A percentile compares a stretch with the other conserved stretches of the same genome.
Conservation (phyloP, 2,329 filamentous ascomycete species). For the Dactylonectria macrodidyma region DNA sequence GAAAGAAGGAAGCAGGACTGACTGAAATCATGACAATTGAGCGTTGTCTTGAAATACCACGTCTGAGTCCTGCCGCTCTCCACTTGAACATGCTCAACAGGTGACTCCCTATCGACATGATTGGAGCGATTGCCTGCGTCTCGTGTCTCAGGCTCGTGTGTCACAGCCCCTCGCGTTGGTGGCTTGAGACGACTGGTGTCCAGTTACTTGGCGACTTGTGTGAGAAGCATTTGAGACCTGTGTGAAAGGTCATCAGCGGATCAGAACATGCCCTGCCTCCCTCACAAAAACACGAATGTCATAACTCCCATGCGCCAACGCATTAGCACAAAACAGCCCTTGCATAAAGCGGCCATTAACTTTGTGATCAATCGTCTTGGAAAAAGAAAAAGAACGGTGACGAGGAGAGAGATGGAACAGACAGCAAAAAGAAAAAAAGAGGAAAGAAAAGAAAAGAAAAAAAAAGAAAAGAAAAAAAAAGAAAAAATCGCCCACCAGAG, state of each 20-base stretch:
- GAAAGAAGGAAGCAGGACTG: slow-evolving; percentile 7
- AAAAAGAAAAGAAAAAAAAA: slow-evolving; percentile 33
- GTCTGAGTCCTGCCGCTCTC: slow-evolving; percentile 32
- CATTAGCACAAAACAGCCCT: slow-evolving; percentile 35
- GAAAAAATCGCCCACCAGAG: not conserved
- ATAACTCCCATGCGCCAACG: slow-evolving; percentile 33
- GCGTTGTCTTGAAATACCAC: slow-evolving; percentile 17
- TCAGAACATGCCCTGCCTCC: slow-evolving; percentile 28
- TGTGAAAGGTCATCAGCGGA: slow-evolving; percentile 29
- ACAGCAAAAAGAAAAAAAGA: slow-evolving; percentile 21
- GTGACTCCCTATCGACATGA: slow-evolving; percentile 18
- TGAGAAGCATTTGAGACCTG: slow-evolving; percentile 27
- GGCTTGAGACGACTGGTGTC: slow-evolving; percentile 23
- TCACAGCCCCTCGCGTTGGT: slow-evolving; percentile 32
- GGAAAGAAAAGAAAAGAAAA: slow-evolving; percentile 20
- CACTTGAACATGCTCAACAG: slow-evolving; percentile 34
- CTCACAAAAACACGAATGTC: slow-evolving; percentile 24
- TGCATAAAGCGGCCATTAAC: slow-evolving; percentile 38
- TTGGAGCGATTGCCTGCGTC: slow-evolving; percentile 33
- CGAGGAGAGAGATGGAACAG: slow-evolving; percentile 32
- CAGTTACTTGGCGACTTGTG: slow-evolving; percentile 28
- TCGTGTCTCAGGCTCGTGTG: slow-evolving; percentile 37
- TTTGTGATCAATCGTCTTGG: slow-evolving; percentile 32
- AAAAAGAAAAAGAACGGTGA: slow-evolving; percentile 15
- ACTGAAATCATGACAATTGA: slow-evolving; percentile 19